These are phyloP conservation scores for Jaapia argillacea DNA, from an alignment of 768 basidiomycete genomes.

Conservation along the genomic window DNA sequence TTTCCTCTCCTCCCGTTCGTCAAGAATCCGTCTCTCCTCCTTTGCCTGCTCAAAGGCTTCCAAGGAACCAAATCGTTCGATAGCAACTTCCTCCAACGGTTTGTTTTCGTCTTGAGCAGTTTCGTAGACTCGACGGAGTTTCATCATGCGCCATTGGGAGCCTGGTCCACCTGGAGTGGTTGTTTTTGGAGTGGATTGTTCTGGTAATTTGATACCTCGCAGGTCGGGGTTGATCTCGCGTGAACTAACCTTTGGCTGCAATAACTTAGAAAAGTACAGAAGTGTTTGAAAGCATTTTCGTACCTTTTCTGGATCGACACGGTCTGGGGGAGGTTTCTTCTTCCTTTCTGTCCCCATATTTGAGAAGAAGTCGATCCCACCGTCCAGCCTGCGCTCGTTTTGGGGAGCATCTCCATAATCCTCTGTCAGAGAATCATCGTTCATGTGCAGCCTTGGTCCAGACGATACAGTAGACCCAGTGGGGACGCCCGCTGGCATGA, in stretches of 20 bases:
- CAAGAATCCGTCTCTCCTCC: slow-evolving; percentile 77
- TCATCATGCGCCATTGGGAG: slow-evolving; percentile 97
- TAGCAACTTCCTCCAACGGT: slow-evolving; percentile 65
- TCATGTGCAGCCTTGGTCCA: slow-evolving; percentile 11
- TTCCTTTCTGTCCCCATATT: slow-evolving; percentile 68
- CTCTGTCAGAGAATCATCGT: slow-evolving; percentile 50
- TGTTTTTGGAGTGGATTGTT: slow-evolving; percentile 32
- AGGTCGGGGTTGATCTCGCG: slow-evolving; percentile 56
- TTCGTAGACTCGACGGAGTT: slow-evolving; percentile 83
- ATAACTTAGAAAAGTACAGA: slow-evolving; percentile 17
- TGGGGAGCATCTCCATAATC: slow-evolving; percentile 46
- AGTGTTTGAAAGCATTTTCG: slow-evolving; percentile 7
- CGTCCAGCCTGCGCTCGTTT: slow-evolving; percentile 37
- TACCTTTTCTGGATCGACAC: slow-evolving; percentile 68
- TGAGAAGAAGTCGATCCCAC: slow-evolving; percentile 83
- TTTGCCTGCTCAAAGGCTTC: slow-evolving; percentile 84
- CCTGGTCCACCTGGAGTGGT: slow-evolving; percentile 82
- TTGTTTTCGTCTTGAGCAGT: slow-evolving; percentile 77
- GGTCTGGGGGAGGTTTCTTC: slow-evolving; percentile 49
- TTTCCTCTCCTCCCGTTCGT: slow-evolving; percentile 63
- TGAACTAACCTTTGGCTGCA: slow-evolving; percentile 49
- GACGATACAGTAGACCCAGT: slow-evolving; percentile 16
- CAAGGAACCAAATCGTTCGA: slow-evolving; percentile 82
- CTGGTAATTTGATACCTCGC: slow-evolving; percentile 27
- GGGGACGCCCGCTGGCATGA: slow-evolving; percentile 31